Percentiles rank a stretch among this genome's conserved stretches.
phyloP scores from a whole-genome alignment of 2,329 filamentous ascomycete genomes.

The Fusarium irregulare region DNA sequence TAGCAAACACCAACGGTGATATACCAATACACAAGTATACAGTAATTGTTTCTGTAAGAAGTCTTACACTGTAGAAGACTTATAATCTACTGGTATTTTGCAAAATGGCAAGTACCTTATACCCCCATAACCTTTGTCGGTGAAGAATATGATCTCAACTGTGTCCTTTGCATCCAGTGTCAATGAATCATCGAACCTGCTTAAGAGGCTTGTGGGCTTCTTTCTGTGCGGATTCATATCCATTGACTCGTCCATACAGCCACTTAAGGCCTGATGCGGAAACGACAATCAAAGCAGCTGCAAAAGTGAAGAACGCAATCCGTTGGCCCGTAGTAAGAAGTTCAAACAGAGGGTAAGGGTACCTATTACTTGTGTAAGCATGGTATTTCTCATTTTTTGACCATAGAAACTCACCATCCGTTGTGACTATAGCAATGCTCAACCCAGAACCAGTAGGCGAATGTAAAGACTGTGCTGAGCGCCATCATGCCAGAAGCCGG shows the following conservation, averaged over 20 bases:
- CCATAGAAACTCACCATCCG: constrained; percentile 62
- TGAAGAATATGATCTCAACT: no score
- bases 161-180: neutral
- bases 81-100: neutral
- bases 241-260: constrained; percentile 75
- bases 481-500: constrained; percentile 68
- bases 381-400: neutral
- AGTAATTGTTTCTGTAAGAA: neutral
- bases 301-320: constrained; percentile 73
- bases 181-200: constrained; percentile 44
- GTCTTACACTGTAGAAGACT: neutral
- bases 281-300: constrained; percentile 76
- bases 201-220: constrained; percentile 49
- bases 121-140: neutral
- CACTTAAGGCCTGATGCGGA: constrained; percentile 77
- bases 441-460: constrained; percentile 81
- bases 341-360: constrained; percentile 88
- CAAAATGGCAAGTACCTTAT: neutral
- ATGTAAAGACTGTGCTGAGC: constrained; percentile 68
- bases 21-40: neutral
- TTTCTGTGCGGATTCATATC: constrained; percentile 54
- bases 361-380: constrained; percentile 59
- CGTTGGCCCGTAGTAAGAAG: constrained; percentile 74
- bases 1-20: neutral
- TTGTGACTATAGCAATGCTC: constrained; percentile 77